These are phyloP conservation scores for Cajanus cajan DNA, from an alignment of 306 rosid species.

Conservation along the genomic window DNA sequence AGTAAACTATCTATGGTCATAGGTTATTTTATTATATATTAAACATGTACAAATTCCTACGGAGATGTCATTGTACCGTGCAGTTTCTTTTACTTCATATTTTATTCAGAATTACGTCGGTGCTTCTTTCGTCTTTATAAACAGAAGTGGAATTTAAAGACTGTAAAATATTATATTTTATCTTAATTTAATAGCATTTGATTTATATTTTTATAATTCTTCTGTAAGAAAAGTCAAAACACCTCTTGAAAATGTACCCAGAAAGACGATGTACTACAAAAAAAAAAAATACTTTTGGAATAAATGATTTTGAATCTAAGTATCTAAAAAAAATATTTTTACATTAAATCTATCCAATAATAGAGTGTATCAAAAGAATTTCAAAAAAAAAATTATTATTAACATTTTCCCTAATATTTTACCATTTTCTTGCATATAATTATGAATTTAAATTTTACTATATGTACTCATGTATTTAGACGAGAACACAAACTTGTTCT, in stretches of 20 bases:
- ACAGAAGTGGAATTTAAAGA: background rate
- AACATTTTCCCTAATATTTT: no score
- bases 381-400: no score
- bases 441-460: background rate
- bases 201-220: background rate
- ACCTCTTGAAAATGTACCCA: background rate
- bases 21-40: background rate
- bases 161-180: background rate
- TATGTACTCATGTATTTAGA: no score
- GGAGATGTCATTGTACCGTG: background rate
- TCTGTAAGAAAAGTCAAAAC: background rate
- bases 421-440: background rate
- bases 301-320: background rate
- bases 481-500: no score
- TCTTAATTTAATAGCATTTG: background rate
- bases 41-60: background rate
- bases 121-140: background rate
- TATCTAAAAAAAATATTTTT: background rate
- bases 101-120: background rate
- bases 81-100: background rate
- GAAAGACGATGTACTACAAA: no score
- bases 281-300: background rate
- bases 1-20: background rate
- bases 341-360: no score
- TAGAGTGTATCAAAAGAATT: no score